Conservation (phyloP, 1,284 basidiomycete species). For the Cryptococcus jaspeensis region DNA sequence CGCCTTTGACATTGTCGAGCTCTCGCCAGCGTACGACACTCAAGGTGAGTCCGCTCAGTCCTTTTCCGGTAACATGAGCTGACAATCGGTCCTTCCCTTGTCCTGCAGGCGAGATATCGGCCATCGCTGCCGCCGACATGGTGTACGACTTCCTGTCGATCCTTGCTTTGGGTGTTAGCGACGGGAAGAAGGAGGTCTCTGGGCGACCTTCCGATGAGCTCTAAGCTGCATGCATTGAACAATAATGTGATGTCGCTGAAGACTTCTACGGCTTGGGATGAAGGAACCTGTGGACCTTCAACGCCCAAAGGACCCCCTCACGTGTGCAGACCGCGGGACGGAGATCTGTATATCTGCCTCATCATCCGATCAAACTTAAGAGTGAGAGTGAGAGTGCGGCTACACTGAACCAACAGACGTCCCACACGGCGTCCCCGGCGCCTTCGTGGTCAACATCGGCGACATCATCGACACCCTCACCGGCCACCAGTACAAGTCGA, state of each 20-base stretch:
- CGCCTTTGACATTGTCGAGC: conserved; percentile 45
- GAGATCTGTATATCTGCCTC: no score
- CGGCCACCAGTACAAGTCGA: conserved; percentile 32
- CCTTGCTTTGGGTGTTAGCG: conserved; percentile 25
- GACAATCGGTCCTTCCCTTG: not conserved
- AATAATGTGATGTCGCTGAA: not conserved
- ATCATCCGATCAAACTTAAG: no score
- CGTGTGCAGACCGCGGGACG: not conserved
- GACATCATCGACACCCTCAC: conserved; percentile 52
- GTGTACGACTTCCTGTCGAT: conserved; percentile 43
- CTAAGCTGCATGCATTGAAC: not conserved
- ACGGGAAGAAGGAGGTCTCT: not conserved
- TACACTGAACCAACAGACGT: no score
- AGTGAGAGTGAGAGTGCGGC: no score
- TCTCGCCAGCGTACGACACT: conserved; percentile 48
- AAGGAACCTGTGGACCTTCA: not conserved
- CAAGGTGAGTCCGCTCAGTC: conserved; percentile 23
- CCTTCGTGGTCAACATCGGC: conserved; percentile 70
- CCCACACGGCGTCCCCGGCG: conserved; percentile 64
- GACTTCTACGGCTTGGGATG: not conserved
- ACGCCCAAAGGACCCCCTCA: not conserved
- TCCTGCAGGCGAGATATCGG: conserved; percentile 41
- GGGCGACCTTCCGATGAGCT: conserved; percentile 16
- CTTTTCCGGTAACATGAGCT: not conserved
- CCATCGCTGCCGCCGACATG: conserved; percentile 48